Evolutionary conservation across 2,329 filamentous ascomycete species (phyloP).

Genomic region (Alternaria longipes): DNA sequence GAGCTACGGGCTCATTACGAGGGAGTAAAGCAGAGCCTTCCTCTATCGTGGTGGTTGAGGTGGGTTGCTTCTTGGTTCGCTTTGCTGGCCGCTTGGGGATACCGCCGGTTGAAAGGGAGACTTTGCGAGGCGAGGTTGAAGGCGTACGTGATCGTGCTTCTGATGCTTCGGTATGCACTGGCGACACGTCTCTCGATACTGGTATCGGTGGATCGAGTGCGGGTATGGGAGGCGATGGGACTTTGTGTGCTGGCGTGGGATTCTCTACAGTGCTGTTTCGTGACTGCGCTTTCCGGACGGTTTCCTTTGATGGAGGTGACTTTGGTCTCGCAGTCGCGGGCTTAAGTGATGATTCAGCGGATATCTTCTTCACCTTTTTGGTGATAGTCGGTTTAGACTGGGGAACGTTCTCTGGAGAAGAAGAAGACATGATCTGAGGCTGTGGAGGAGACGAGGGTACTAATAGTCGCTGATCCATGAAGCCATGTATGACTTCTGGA

Average conservation of each 20-base stretch:
- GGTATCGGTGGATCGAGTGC: conserved; percentile 4
- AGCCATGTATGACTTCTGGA: conserved; percentile 37
- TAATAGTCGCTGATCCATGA: conserved; percentile 43
- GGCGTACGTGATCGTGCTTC: conserved; percentile 18
- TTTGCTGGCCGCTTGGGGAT: conserved; percentile 34
- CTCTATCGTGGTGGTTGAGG: background rate
- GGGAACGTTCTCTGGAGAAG: conserved; percentile 4
- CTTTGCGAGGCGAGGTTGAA: conserved; percentile 26
- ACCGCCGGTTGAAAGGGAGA: conserved; percentile 37
- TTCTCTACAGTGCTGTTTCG: conserved; percentile 12
- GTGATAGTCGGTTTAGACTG: conserved; percentile 8
- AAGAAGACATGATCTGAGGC: conserved; percentile 5
- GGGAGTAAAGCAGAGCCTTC: background rate
- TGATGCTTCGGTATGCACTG: conserved; percentile 12
- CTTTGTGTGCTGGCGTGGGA: conserved; percentile 1
- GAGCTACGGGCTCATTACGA: conserved; percentile 20
- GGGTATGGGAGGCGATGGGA: conserved; percentile 5
- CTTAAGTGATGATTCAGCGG: background rate
- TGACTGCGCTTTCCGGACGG: background rate
- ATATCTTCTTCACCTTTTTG: conserved; percentile 3
- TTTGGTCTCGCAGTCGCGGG: background rate
- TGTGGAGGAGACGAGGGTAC: conserved; percentile 23
- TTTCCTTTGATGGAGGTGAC: conserved; percentile 2
- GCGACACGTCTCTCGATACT: conserved; percentile 14
- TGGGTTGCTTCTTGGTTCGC: conserved; percentile 9